Evolutionary conservation across 768 basidiomycete species (phyloP), one percentile per base, ranked within the genome.

Genomic region (Tricholoma sp.): DNA sequence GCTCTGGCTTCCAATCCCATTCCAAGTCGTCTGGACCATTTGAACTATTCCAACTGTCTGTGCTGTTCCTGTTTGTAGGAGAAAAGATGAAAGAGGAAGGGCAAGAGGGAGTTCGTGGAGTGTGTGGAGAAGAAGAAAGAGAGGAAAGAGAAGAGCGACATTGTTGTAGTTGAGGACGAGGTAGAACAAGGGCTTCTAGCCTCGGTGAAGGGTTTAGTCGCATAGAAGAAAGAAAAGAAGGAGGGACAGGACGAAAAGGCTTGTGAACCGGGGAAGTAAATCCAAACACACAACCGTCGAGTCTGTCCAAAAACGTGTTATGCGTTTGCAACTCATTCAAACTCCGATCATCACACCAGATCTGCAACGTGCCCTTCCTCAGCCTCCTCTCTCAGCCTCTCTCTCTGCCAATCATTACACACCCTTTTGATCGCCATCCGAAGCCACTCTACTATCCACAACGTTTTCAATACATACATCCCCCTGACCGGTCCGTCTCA

Each of bases 1-100:
- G 86, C 52, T 92, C 90, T 45, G 80, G 79, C 65, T 80, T 86
- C 90, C 89, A 92, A 54, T 88, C 86, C 57, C 74, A 82, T 55
- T 84, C 83, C 27, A 80, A 73, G 43, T 88, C 88, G 60, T 85
- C 83, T 7, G 77, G 77, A n/a, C 77, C 75, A 59, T 83, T 90
- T 19, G 90, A 91, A 64, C 87, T 89, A 69, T 86, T 88, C 89
- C 89, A 91, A 69, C 89, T 91, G 69, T 90, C 88, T 0, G 85
- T 84, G 70, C 88, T 90, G 70, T 85, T 86, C 61, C 89, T 74
- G 72, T 84, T 78, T 57, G 72, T 57, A 19, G 76, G 68, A 1
- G 77, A 67, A 56, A 84, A 79, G 58, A 86, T 69, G 56, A 84
- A 71, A 56, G 83, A 76, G 2, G 82, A 77, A 52, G 79, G 77